phyloP scores from a whole-genome alignment of 106 monocot genomes.

The Phalaenopsis aphrodite region DNA sequence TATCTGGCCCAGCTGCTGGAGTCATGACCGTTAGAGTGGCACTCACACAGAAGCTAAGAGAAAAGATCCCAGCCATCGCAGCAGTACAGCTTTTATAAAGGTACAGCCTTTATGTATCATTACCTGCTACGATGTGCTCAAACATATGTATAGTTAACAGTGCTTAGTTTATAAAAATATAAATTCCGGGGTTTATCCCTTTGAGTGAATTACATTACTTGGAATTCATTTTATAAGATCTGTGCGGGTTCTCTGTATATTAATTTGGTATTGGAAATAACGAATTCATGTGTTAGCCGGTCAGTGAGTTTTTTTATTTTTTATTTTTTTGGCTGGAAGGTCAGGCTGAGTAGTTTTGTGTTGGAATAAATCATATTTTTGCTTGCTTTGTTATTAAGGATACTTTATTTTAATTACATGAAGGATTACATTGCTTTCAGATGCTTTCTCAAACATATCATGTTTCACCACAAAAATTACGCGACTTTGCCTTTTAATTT shows the following conservation, averaged over 20 bases:
- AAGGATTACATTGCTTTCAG: too few species aligned
- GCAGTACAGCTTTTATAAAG: conserved; percentile 74
- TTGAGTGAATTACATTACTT: background rate
- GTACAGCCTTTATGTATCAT: background rate
- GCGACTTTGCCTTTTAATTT: too few species aligned
- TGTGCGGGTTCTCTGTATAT: background rate
- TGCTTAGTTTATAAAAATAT: background rate
- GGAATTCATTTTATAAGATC: background rate
- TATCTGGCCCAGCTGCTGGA: conserved; percentile 81
- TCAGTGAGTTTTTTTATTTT: background rate
- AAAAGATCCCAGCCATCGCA: conserved; percentile 93
- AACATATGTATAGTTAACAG: background rate
- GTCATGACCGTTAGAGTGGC: conserved; percentile 95
- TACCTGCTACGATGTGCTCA: background rate
- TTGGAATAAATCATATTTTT: background rate
- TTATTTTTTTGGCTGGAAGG: background rate
- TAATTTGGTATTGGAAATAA: background rate
- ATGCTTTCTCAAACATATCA: too few species aligned
- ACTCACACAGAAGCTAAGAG: conserved; percentile 84
- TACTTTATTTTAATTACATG: too few species aligned
- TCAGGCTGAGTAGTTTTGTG: background rate
- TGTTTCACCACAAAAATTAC: too few species aligned
- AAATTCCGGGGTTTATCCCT: background rate
- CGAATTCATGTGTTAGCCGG: background rate
- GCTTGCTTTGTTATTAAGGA: too few species aligned